Evolutionary conservation across 768 basidiomycete species (phyloP).

Genomic region (Collybia sp.): DNA sequence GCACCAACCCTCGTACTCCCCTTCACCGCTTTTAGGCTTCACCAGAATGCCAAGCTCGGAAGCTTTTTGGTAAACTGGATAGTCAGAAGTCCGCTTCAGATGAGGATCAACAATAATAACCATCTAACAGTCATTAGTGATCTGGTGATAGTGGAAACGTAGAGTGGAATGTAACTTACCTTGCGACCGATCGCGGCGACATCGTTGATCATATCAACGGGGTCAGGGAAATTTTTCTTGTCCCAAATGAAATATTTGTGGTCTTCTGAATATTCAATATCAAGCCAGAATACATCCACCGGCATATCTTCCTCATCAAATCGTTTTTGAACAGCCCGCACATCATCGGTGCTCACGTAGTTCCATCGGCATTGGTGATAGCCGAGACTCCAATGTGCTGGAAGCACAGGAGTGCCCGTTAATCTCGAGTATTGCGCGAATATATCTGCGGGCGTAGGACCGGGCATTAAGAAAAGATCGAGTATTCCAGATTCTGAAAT

Average conservation of each 20-base stretch:
- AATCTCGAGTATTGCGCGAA: slow-evolving; percentile 83
- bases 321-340: slow-evolving; percentile 75
- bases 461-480: slow-evolving; percentile 90
- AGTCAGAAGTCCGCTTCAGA: slow-evolving; percentile 74
- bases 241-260: slow-evolving; percentile 99
- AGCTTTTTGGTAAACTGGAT: slow-evolving; percentile 83
- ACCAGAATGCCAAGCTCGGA: slow-evolving; percentile 78
- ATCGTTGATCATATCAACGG: slow-evolving; percentile 87
- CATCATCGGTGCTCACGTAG: slow-evolving; percentile 86
- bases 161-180: slow-evolving; percentile 33
- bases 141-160: slow-evolving; percentile 1
- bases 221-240: slow-evolving; percentile 87
- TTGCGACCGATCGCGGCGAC: slow-evolving; percentile 83
- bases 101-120: slow-evolving; percentile 98
- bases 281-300: slow-evolving; percentile 95
- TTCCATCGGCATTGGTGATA: slow-evolving; percentile 99
- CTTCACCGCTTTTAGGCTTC: slow-evolving; percentile 73
- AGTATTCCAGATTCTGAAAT: slow-evolving; percentile 96
- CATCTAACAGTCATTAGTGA: slow-evolving; percentile 55
- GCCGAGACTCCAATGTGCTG: slow-evolving; percentile 85
- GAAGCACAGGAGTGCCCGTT: slow-evolving; percentile 85
- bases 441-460: slow-evolving; percentile 77
- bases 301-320: slow-evolving; percentile 97
- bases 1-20: slow-evolving; percentile 97
- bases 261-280: slow-evolving; percentile 92